Evolutionary conservation across 495 filamentous ascomycete genomes (phyloP).

Genomic region (Penicillium bialowiezense): DNA sequence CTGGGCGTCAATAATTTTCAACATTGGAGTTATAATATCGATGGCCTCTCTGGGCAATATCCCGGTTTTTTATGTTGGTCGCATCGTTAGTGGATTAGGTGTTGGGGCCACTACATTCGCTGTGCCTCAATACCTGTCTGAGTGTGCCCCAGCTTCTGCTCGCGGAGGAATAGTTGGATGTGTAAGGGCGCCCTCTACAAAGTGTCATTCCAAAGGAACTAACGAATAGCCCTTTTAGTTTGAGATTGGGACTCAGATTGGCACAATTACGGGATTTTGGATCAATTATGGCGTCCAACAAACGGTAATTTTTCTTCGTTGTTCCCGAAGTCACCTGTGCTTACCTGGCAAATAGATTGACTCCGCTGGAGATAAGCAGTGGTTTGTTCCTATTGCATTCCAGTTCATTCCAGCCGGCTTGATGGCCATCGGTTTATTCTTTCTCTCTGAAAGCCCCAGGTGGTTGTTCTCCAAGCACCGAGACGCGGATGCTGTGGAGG

Average conservation of each 20-base stretch:
- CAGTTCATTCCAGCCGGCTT: slow-evolving; percentile 43
- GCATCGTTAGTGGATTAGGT: slow-evolving; percentile 62
- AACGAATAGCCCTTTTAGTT: no score
- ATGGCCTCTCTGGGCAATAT: slow-evolving; percentile 47
- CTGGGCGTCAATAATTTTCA: slow-evolving; percentile 48
- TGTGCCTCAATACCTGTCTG: slow-evolving; percentile 70
- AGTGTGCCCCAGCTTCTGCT: slow-evolving; percentile 70
- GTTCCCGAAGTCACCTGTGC: no score
- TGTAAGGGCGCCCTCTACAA: no score
- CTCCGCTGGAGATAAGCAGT: no score
- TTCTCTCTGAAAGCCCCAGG: slow-evolving; percentile 42
- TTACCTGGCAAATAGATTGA: no score
- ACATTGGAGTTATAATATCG: slow-evolving; percentile 47
- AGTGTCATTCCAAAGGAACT: no score
- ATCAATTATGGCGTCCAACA: slow-evolving; percentile 51
- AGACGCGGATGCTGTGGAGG: slow-evolving; percentile 56
- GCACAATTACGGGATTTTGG: slow-evolving; percentile 63
- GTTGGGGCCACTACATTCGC: slow-evolving; percentile 70
- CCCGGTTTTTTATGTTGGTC: slow-evolving; percentile 56
- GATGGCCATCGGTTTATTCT: slow-evolving; percentile 36
- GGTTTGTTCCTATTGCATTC: slow-evolving; percentile 42
- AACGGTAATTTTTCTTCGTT: slow-evolving; percentile 21
- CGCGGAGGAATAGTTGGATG: slow-evolving; percentile 70
- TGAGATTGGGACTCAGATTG: slow-evolving; percentile 63
- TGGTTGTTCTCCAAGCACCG: slow-evolving; percentile 51